phyloP scores from a whole-genome alignment of 352 stramenopile species.

The Phytopythium vexans region DNA sequence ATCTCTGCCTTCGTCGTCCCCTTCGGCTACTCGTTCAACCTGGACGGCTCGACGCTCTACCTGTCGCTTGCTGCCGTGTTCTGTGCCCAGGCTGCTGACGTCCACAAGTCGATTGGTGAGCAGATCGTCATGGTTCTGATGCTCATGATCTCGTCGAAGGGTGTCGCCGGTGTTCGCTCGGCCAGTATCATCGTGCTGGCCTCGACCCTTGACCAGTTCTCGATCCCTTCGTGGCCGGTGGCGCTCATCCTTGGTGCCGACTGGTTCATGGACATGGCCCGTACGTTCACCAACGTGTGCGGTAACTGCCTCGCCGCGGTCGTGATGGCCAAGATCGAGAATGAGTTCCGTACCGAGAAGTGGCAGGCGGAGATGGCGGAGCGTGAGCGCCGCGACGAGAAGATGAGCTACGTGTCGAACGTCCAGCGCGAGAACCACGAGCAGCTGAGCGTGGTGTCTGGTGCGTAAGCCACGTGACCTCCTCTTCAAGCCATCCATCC shows the following conservation, averaged over 20 bases:
- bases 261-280: conserved; percentile 62
- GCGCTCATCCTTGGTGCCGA: conserved; percentile 51
- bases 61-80: conserved; percentile 45
- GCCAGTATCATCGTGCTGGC: conserved; percentile 44
- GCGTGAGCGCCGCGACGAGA: too few relatives aligned
- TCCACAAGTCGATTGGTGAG: conserved; percentile 48
- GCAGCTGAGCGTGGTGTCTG: too few relatives aligned
- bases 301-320: conserved; percentile 52
- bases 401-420: too few relatives aligned
- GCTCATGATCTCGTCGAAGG: conserved; percentile 59
- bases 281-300: conserved; percentile 52
- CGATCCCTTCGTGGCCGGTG: conserved; percentile 54
- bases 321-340: conserved; percentile 65
- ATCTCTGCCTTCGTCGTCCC: conserved; percentile 55
- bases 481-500: too few relatives aligned
- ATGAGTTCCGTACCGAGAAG: conserved; percentile 49
- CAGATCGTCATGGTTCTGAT: conserved; percentile 62
- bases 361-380: conserved; percentile 19
- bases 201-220: conserved; percentile 47
- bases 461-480: too few relatives aligned
- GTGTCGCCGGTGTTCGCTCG: conserved; percentile 47
- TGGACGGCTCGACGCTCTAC: conserved; percentile 54
- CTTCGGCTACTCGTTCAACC: conserved; percentile 69
- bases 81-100: conserved; percentile 42
- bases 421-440: too few relatives aligned